Base-by-base conservation (phyloP, 352 stramenopile genomes). In the Elongisporangium prolatum region DNA sequence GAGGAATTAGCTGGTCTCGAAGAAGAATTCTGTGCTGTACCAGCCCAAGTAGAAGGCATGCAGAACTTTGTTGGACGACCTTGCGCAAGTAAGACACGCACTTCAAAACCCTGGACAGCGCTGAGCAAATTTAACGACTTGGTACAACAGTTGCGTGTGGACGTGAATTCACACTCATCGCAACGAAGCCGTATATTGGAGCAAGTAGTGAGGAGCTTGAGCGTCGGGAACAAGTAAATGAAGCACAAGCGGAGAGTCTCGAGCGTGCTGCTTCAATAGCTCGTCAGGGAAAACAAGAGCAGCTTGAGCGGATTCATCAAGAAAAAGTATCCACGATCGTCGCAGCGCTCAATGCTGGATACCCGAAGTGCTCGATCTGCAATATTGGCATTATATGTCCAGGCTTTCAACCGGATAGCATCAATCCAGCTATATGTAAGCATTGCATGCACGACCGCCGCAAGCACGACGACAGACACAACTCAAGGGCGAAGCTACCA, bases 121-220 rank as follows among this genome's bases (percentile, higher is more conserved):
- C 16, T 21, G 28, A 4, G 16, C 40, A 25, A 21, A 56, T 38
- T 18, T 54, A 16, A 47, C 38, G 11, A 0, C 3, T 56, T 40
- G 16, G 24, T 28, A 4, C 17, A 50, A 14, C 48, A 94, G 86
- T 97, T 62, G 89, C 93, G 6, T 95, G 84, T 67, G 93, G 91
- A 21, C 86, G 89, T 4, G 92, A 98, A 63, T 98, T 95, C 53
- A 98, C 92, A 0, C 53, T 98, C 21, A 80, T 98, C 13, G 89
- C 88, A 2, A 98, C 93, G 0, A 96, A 96, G 61, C 90, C 93
- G 8, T 98, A 98, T 68, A 84, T 97, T n/a, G 93, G 91, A 2
- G 87, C 89, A 4, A 81, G 66, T 10, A 63, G 84, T 62, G 74
- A 96, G 18, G 85, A 91, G 38, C 51, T 91, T 2, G 80, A 83